These are phyloP conservation scores for Jimgerdemannia flammicorona DNA, from an alignment of 192 early-diverging fungal genomes.

Conservation along the genomic window DNA sequence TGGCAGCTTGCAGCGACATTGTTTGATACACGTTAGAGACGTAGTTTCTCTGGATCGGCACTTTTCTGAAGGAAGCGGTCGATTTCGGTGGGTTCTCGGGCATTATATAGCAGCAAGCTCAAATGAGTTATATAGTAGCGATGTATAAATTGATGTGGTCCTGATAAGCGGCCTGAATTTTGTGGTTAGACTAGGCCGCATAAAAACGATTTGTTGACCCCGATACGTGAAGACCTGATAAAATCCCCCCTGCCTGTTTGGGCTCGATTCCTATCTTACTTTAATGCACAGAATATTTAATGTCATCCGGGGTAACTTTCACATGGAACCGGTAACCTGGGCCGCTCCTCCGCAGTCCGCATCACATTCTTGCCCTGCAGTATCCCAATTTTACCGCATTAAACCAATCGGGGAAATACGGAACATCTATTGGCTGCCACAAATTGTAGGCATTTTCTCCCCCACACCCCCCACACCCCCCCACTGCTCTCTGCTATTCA, in stretches of 20 bases:
- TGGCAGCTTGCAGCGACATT: constrained; percentile 1
- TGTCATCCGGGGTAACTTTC: neutral
- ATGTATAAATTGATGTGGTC: neutral
- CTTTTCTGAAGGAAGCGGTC: no score
- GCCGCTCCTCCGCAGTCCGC: no score
- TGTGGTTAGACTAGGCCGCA: neutral
- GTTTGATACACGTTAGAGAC: neutral
- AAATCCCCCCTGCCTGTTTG: neutral
- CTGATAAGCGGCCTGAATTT: neutral
- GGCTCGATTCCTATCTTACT: neutral
- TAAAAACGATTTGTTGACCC: neutral
- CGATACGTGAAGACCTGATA: neutral
- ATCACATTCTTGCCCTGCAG: neutral
- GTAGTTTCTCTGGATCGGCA: no score
- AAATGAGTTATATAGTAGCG: neutral
- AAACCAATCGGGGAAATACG: neutral
- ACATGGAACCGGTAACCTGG: neutral
- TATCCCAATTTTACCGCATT: neutral
- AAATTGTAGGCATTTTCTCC: no score
- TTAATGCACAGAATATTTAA: neutral
- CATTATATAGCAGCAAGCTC: neutral
- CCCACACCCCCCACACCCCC: no score
- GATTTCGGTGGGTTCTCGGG: neutral
- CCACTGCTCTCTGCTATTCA: no score
- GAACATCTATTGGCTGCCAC: neutral